Evolutionary conservation across 441 rosid genomes (phyloP).

Genomic region (Arabidopsis hybrid): DNA sequence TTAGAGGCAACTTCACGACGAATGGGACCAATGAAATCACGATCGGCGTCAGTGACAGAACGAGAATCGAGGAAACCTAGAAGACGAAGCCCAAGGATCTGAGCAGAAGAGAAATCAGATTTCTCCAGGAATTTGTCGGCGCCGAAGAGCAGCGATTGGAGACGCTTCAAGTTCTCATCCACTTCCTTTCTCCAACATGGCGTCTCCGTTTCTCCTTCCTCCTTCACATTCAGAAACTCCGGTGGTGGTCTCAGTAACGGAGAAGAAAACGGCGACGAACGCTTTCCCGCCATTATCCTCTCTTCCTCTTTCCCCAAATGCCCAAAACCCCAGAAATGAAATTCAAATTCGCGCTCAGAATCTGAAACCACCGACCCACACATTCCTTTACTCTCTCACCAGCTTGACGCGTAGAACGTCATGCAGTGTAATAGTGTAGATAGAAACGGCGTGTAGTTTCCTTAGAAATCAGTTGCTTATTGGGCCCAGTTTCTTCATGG

Average conservation of each 20-base stretch:
- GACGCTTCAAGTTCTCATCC: constrained; percentile 83
- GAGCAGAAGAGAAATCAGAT: constrained; percentile 75
- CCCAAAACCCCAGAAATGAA: constrained; percentile 4
- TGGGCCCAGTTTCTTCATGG: not conserved
- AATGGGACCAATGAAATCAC: constrained; percentile 65
- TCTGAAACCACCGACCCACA: not conserved
- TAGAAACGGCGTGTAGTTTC: constrained; percentile 24
- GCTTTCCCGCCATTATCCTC: constrained; percentile 63
- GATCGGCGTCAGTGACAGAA: constrained; percentile 61
- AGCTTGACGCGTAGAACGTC: not conserved
- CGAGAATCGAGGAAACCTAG: constrained; percentile 91
- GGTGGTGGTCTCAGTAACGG: constrained; percentile 38
- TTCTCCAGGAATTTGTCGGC: constrained; percentile 73
- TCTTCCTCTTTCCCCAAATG: not conserved
- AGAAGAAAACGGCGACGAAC: constrained; percentile 45
- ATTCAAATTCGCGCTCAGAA: constrained; percentile 31
- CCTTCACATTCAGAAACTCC: constrained; percentile 33
- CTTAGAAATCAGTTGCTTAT: not conserved
- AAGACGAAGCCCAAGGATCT: constrained; percentile 78
- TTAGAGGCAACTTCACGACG: constrained; percentile 70
- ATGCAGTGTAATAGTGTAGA: not conserved
- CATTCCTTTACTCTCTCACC: constrained; percentile 23
- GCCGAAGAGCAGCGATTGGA: constrained; percentile 85
- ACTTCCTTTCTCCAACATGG: constrained; percentile 74
- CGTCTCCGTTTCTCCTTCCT: constrained; percentile 40